These are phyloP conservation scores for Plasmopara halstedii DNA, from an alignment of 352 stramenopile species.

Conservation along the genomic window DNA sequence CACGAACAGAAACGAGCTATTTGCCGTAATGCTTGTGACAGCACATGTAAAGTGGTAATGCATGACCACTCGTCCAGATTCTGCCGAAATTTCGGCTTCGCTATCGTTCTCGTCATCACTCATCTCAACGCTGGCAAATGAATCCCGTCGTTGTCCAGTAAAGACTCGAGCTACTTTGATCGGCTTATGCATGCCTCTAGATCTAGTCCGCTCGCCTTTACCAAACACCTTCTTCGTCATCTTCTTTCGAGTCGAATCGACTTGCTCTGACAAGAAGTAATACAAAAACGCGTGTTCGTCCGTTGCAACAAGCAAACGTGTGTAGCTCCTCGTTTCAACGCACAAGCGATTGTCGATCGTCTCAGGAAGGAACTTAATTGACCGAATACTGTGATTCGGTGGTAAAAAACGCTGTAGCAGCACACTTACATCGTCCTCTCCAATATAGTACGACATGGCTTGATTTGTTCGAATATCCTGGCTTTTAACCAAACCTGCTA, in stretches of 20 bases:
- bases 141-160: slow-evolving; percentile 20
- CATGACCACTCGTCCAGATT: slow-evolving; percentile 75
- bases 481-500: slow-evolving; percentile 61
- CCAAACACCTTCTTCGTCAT: slow-evolving; percentile 76
- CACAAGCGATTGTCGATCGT: slow-evolving; percentile 77
- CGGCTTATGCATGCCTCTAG: slow-evolving; percentile 30
- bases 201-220: slow-evolving; percentile 36
- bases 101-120: slow-evolving; percentile 11
- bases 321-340: slow-evolving; percentile 69
- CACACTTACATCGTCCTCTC: slow-evolving; percentile 52
- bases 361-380: slow-evolving; percentile 68
- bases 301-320: slow-evolving; percentile 59
- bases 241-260: slow-evolving; percentile 62
- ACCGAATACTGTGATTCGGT: slow-evolving; percentile 61
- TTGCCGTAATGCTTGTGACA: slow-evolving; percentile 60
- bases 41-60: slow-evolving; percentile 69
- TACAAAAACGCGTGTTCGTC: slow-evolving; percentile 66
- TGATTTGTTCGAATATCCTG: slow-evolving; percentile 79
- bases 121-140: slow-evolving; percentile 30
- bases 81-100: slow-evolving; percentile 16
- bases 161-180: slow-evolving; percentile 31
- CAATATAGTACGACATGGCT: slow-evolving; percentile 65
- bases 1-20: slow-evolving; percentile 82
- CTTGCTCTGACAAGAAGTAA: slow-evolving; percentile 69
- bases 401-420: slow-evolving; percentile 68